phyloP scores from a whole-genome alignment of 75 land plant genomes.

The Cunninghamia lanceolata region DNA sequence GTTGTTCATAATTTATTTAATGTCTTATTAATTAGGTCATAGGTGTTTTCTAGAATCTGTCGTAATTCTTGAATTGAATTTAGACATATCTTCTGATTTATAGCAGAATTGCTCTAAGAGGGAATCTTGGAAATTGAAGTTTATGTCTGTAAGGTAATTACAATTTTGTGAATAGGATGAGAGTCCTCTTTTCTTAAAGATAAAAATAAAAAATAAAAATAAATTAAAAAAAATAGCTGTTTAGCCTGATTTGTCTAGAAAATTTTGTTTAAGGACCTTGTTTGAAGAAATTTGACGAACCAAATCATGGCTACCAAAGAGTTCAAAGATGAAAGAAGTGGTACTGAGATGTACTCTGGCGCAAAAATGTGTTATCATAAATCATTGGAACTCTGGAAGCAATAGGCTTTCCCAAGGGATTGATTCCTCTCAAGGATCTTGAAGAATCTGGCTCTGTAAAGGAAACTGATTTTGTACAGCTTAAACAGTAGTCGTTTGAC shows the following conservation, averaged over 20 bases:
- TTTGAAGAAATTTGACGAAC: not conserved
- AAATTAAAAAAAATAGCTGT: not conserved
- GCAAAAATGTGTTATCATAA: conserved; percentile 22
- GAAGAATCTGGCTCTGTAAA: conserved; percentile 30
- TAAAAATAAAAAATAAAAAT: not conserved
- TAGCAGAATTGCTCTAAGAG: not conserved
- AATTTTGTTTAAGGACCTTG: not conserved
- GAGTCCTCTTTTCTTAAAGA: not conserved
- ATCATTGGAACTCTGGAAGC: conserved; percentile 32
- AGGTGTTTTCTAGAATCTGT: not conserved
- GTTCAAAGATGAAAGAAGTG: not conserved
- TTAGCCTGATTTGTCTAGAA: not conserved
- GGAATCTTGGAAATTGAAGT: not conserved
- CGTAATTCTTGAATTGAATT: not conserved
- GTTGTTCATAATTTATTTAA: not conserved
- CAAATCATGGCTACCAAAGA: not conserved
- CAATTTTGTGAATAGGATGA: not conserved
- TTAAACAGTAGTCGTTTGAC: conserved; percentile 21
- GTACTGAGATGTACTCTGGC: conserved; percentile 27
- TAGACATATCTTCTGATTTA: not conserved
- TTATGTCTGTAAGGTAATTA: not conserved
- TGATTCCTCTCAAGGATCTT: conserved; percentile 43
- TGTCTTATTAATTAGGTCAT: not conserved
- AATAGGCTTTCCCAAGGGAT: conserved; percentile 41
- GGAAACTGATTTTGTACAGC: conserved; percentile 53